Percentiles rank a stretch among this genome's conserved stretches.
Evolutionary conservation across 2,329 filamentous ascomycete genomes (phyloP).

Genomic region (Xylaria sp.): DNA sequence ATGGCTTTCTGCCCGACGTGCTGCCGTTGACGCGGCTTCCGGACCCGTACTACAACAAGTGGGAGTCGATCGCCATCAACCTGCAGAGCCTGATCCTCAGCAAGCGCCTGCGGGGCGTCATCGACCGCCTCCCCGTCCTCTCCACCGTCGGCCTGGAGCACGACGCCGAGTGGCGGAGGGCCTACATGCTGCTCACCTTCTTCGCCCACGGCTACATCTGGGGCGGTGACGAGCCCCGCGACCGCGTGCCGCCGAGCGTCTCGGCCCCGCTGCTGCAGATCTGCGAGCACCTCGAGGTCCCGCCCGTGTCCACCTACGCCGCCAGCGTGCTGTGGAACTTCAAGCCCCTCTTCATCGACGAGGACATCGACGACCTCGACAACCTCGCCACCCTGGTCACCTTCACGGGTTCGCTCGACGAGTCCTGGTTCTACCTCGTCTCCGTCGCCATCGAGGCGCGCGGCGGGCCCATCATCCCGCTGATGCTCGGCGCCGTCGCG

Average conservation of each 20-base stretch:
- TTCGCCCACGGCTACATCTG: conserved; percentile 96
- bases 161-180: conserved; percentile 89
- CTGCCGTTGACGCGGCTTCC: conserved; percentile 79
- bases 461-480: conserved; percentile 80
- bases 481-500: conserved; percentile 86
- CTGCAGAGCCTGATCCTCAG: conserved; percentile 85
- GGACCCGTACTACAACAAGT: conserved; percentile 91
- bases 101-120: conserved; percentile 76
- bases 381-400: conserved; percentile 88
- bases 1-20: conserved; percentile 86
- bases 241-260: conserved; percentile 77
- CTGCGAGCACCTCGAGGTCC: conserved; percentile 78
- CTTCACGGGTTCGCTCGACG: conserved; percentile 91
- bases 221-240: conserved; percentile 82
- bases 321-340: conserved; percentile 96
- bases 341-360: conserved; percentile 84
- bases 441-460: conserved; percentile 95
- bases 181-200: conserved; percentile 87
- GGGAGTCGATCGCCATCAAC: conserved; percentile 86
- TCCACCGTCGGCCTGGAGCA: conserved; percentile 80
- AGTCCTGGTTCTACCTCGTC: conserved; percentile 98
- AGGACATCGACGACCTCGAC: conserved; percentile 79
- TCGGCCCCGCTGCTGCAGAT: conserved; percentile 81
- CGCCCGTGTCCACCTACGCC: conserved; percentile 91
- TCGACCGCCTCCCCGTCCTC: conserved; percentile 81